Conservation (phyloP, 805 yeast genomes). For the Tetrapisispora taiwanensis region DNA sequence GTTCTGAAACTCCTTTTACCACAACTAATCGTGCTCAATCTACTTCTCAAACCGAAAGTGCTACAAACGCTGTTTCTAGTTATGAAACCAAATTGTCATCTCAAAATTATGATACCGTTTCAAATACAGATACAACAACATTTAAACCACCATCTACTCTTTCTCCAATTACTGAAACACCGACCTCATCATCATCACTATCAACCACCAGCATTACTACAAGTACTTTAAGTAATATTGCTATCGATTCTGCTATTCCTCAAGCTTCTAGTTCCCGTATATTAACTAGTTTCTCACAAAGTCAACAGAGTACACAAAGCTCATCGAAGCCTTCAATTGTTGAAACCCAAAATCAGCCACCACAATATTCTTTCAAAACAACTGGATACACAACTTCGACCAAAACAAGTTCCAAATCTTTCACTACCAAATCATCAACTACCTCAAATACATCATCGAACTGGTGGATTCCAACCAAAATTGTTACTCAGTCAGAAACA, state of each 20-base stretch:
- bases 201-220: neutral
- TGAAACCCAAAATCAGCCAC: neutral
- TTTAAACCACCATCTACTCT: too few relatives aligned
- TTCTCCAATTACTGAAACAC: neutral
- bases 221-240: neutral
- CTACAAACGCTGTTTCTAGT: neutral
- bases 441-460: slow-evolving; percentile 26
- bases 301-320: neutral
- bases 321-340: neutral
- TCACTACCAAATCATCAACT: slow-evolving; percentile 3
- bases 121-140: neutral
- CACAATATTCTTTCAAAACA: neutral
- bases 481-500: slow-evolving; percentile 45
- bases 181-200: too few relatives aligned
- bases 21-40: too few relatives aligned
- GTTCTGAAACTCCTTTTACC: neutral
- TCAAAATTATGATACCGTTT: neutral
- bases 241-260: neutral
- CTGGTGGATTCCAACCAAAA: slow-evolving; percentile 65
- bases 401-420: neutral
- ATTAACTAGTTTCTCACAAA: too few relatives aligned
- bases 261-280: neutral
- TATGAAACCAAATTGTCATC: too few relatives aligned
- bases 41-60: neutral
- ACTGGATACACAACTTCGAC: neutral